Evolutionary conservation across 768 basidiomycete species (phyloP).

Genomic region (Termitomyces sp.): DNA sequence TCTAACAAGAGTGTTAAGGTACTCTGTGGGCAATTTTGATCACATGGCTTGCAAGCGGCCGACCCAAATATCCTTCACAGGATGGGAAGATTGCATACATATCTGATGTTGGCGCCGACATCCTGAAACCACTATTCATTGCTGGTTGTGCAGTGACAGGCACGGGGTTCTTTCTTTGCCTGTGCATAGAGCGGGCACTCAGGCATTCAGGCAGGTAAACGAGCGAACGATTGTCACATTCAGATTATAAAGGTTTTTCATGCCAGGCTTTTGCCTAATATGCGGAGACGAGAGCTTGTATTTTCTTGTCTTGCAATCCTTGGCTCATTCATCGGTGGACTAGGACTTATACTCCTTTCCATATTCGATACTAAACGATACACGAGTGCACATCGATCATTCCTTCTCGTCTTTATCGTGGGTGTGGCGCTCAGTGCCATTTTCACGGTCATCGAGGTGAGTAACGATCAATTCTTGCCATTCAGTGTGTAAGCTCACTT

Average conservation of each 20-base stretch:
- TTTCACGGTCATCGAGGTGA: conserved; percentile 68
- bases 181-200: conserved; percentile 59
- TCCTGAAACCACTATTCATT: conserved; percentile 74
- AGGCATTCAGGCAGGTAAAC: conserved; percentile 59
- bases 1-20: conserved; percentile 22
- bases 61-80: conserved; percentile 54
- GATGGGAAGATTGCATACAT: conserved; percentile 66
- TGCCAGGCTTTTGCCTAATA: conserved; percentile 52
- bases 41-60: conserved; percentile 65
- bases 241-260: not conserved
- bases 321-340: conserved; percentile 58
- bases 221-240: not conserved
- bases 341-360: conserved; percentile 64
- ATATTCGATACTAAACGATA: conserved; percentile 65
- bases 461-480: not conserved
- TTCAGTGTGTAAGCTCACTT: not conserved
- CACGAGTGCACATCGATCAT: conserved; percentile 47
- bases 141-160: conserved; percentile 62
- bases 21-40: conserved; percentile 69
- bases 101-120: conserved; percentile 71
- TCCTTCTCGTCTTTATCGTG: conserved; percentile 69
- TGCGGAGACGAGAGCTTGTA: conserved; percentile 53
- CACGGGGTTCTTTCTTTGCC: conserved; percentile 54
- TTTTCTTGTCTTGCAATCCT: conserved; percentile 56
- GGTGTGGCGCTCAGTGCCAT: conserved; percentile 72